Evolutionary conservation across 73 alveolate species (phyloP).

Genomic region (Paramecium caudatum): DNA sequence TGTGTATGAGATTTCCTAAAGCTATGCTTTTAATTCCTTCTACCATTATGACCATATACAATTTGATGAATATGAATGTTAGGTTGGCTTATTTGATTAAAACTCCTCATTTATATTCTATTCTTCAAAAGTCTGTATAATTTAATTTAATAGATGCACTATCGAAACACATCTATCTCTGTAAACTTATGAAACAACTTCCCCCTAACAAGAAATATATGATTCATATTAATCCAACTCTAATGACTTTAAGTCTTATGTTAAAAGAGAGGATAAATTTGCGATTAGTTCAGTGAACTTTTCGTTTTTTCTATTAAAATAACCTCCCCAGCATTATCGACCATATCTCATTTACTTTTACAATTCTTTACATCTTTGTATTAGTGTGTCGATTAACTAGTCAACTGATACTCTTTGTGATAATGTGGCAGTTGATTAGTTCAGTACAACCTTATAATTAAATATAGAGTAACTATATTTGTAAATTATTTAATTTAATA

Average conservation of each 20-base stretch:
- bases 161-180: slow-evolving; percentile 63
- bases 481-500: neutral
- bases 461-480: slow-evolving; percentile 43
- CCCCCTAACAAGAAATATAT: slow-evolving; percentile 1
- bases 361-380: slow-evolving; percentile 17
- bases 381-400: slow-evolving; percentile 13
- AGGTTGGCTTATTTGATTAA: slow-evolving; percentile 18
- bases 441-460: slow-evolving; percentile 10
- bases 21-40: slow-evolving; percentile 29
- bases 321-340: slow-evolving; percentile 53
- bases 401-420: neutral
- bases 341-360: slow-evolving; percentile 13
- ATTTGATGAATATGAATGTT: slow-evolving; percentile 32
- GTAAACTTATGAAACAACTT: neutral
- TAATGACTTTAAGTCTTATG: neutral
- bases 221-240: slow-evolving; percentile 13
- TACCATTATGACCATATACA: slow-evolving; percentile 35
- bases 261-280: neutral
- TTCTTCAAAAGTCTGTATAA: slow-evolving; percentile 38
- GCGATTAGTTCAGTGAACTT: neutral
- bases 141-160: slow-evolving; percentile 51
- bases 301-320: slow-evolving; percentile 13
- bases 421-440: neutral
- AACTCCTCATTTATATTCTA: slow-evolving; percentile 25
- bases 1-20: slow-evolving; percentile 37